A percentile compares a stretch with the other conserved stretches of the same genome.
These are phyloP conservation scores for Cyclostephanos tholiformis DNA, from an alignment of 108 stramenopile genomes.

Conservation along the genomic window DNA sequence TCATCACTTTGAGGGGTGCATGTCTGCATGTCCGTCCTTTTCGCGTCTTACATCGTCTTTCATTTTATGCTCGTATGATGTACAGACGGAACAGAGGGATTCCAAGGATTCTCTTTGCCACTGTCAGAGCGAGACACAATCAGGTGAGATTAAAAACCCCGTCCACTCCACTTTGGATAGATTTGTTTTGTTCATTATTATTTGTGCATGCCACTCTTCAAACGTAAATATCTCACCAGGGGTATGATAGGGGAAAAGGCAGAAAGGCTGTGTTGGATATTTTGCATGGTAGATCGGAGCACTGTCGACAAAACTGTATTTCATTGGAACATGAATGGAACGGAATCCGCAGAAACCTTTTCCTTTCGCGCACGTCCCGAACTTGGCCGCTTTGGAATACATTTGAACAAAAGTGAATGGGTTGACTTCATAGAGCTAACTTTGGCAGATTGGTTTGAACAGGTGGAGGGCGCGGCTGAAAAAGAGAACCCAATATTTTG, in stretches of 20 bases:
- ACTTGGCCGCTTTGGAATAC: constrained; percentile 67
- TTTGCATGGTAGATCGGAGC: constrained; percentile 79
- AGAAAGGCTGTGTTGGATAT: constrained; percentile 73
- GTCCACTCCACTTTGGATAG: background rate
- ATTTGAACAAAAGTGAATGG: constrained; percentile 66
- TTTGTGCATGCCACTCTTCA: too few species aligned
- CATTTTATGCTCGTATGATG: background rate
- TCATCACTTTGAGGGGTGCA: background rate
- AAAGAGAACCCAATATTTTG: constrained; percentile 52
- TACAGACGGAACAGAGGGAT: constrained; percentile 76
- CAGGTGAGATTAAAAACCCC: constrained; percentile 12
- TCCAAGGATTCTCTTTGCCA: constrained; percentile 74
- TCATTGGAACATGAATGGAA: constrained; percentile 37
- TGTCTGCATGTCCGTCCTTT: background rate
- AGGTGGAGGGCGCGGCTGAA: constrained; percentile 73
- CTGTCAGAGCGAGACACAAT: constrained; percentile 58
- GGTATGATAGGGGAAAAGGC: constrained; percentile 62
- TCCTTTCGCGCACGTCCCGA: constrained; percentile 64
- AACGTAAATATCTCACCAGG: constrained; percentile 3
- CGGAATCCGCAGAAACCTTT: constrained; percentile 16
- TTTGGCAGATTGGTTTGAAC: constrained; percentile 81
- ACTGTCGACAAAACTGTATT: constrained; percentile 70
- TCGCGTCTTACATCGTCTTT: background rate
- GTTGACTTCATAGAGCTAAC: constrained; percentile 74
- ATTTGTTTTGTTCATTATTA: background rate